phyloP scores from a whole-genome alignment of 1,284 basidiomycete species.

The Naganishia sp. region DNA sequence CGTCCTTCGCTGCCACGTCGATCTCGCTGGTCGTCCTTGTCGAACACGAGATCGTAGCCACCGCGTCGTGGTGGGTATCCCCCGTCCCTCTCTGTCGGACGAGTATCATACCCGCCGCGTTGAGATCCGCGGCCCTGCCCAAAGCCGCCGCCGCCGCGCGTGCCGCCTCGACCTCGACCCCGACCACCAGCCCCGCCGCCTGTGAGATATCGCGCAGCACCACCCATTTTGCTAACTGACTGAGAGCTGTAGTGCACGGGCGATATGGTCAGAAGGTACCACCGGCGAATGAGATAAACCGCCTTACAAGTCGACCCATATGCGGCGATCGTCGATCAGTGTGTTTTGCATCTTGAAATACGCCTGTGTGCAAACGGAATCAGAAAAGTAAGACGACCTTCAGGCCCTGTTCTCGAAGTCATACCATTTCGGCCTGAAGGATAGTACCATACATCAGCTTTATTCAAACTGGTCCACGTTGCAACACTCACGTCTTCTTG shows the following conservation, averaged over 20 bases:
- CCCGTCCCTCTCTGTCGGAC: constrained; percentile 34
- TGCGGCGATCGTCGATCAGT: constrained; percentile 94
- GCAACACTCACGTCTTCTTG: constrained; percentile 68
- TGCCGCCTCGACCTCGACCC: constrained; percentile 40
- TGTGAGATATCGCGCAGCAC: constrained; percentile 50
- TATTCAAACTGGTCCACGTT: no score
- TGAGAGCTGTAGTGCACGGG: constrained; percentile 64
- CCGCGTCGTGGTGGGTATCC: constrained; percentile 32
- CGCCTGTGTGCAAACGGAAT: constrained; percentile 59
- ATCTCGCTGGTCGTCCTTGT: constrained; percentile 28
- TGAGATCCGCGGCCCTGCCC: constrained; percentile 19
- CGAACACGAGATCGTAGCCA: constrained; percentile 37
- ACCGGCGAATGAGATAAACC: constrained; percentile 40
- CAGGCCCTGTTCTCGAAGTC: background rate
- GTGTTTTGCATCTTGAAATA: constrained; percentile 99
- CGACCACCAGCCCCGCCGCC: constrained; percentile 38
- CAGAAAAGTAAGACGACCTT: background rate
- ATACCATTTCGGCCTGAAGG: constrained; percentile 16
- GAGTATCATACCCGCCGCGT: constrained; percentile 32
- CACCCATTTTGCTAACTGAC: constrained; percentile 69
- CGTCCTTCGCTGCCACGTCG: constrained; percentile 28
- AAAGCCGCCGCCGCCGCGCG: constrained; percentile 38
- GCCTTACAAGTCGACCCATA: constrained; percentile 92
- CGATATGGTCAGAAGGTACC: no score
- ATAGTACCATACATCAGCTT: background rate